phyloP scores from a whole-genome alignment of 257 asterid genomes.

The Apocynum venetum region DNA sequence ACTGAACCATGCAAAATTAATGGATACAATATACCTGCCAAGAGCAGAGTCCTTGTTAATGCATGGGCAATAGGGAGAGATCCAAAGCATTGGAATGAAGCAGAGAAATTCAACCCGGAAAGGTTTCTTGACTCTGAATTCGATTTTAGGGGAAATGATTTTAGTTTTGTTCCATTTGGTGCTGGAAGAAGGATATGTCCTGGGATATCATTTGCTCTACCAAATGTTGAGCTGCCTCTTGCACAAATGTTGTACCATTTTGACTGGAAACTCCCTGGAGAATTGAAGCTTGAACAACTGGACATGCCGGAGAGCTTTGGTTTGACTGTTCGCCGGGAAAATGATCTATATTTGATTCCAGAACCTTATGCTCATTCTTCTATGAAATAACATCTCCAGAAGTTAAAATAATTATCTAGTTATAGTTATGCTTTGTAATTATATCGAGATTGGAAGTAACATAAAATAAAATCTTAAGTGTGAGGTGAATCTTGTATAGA shows the following conservation, averaged over 20 bases:
- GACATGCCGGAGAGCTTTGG: constrained; percentile 12
- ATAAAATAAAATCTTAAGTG: too few relatives aligned
- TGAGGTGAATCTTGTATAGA: too few relatives aligned
- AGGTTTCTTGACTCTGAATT: not conserved
- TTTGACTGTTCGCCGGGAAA: not conserved
- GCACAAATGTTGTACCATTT: constrained; percentile 16
- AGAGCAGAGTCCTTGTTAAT: constrained; percentile 1
- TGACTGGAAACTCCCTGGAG: constrained; percentile 16
- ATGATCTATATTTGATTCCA: constrained; percentile 2
- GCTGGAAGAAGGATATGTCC: constrained; percentile 20
- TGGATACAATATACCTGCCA: constrained; percentile 8
- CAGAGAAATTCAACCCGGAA: constrained; percentile 11
- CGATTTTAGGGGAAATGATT: constrained; percentile 11
- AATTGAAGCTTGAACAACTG: not conserved
- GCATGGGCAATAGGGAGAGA: constrained; percentile 13
- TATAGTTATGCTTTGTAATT: too few relatives aligned
- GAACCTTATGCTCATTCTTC: not conserved
- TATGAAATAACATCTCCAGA: too few relatives aligned
- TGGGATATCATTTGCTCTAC: constrained; percentile 16
- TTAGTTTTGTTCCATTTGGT: constrained; percentile 13
- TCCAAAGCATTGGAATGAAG: constrained; percentile 5
- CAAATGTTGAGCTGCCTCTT: not conserved
- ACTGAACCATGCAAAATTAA: not conserved
- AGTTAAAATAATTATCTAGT: too few relatives aligned
- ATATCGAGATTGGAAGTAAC: too few relatives aligned